Percentiles rank a stretch among this genome's conserved stretches.
phyloP scores from a whole-genome alignment of 495 filamentous ascomycete species.

The Pyrenula aspistea region DNA sequence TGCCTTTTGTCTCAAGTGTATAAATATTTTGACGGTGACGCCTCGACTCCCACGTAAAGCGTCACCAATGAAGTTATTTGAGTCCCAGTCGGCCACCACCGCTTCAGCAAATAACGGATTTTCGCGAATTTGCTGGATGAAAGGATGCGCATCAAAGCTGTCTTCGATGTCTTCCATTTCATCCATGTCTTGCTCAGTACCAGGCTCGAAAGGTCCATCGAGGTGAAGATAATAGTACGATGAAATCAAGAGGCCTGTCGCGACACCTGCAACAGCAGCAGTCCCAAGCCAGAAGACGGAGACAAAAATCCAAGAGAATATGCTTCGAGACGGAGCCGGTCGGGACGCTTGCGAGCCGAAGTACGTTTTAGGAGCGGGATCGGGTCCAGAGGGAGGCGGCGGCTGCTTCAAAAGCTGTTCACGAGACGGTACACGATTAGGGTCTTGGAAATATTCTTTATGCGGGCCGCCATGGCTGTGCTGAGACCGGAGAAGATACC shows the following conservation, averaged over 20 bases:
- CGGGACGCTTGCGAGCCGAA: background rate
- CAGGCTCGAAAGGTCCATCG: slow-evolving; percentile 21
- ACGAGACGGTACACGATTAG: background rate
- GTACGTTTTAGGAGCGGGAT: background rate
- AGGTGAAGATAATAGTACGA: slow-evolving; percentile 12
- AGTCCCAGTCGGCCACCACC: slow-evolving; percentile 3
- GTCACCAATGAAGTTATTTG: slow-evolving; percentile 1
- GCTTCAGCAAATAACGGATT: slow-evolving; percentile 40
- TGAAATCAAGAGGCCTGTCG: slow-evolving; percentile 1
- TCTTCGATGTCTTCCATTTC: slow-evolving; percentile 14
- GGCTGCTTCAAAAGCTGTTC: background rate
- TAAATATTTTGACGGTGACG: slow-evolving; percentile 26
- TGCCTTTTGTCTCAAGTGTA: slow-evolving; percentile 32
- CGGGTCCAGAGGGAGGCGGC: background rate
- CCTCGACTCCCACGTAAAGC: background rate
- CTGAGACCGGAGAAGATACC: background rate
- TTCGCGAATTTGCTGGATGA: slow-evolving; percentile 38
- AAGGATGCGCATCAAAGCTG: slow-evolving; percentile 28
- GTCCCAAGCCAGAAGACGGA: background rate
- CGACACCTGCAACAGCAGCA: background rate
- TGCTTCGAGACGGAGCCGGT: background rate
- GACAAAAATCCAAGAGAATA: background rate
- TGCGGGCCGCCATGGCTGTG: background rate
- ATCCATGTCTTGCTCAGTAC: slow-evolving; percentile 17
- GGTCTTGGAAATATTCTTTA: slow-evolving; percentile 1